Conservation (phyloP, 345 rosid species). For the thale cress (Arabidopsis thaliana) region DNA sequence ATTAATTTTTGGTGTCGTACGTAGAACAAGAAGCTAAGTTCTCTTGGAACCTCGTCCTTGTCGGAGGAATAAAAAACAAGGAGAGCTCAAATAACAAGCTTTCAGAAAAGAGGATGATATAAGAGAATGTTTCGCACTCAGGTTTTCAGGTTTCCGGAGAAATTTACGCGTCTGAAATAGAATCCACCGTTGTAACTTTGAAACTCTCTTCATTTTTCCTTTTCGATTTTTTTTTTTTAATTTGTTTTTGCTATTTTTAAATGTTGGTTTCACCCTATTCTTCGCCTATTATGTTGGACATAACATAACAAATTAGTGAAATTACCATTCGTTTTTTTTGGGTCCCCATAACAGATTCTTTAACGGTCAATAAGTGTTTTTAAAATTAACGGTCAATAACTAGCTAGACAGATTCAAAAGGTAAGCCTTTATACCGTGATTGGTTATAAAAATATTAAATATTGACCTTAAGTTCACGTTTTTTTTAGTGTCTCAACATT, state of each 20-base stretch:
- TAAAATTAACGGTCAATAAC: not conserved
- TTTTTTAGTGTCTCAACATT: not conserved
- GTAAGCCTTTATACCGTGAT: too few species aligned
- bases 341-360: not conserved
- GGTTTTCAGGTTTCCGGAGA: slow-evolving; percentile 37
- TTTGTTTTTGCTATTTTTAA: slow-evolving; percentile 38
- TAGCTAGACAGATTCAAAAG: not conserved
- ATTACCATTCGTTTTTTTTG: not conserved
- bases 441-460: not conserved
- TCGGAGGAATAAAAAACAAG: slow-evolving; percentile 44
- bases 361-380: slow-evolving; percentile 15
- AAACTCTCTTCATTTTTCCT: not conserved
- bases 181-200: slow-evolving; percentile 36
- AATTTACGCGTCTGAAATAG: slow-evolving; percentile 46
- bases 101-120: slow-evolving; percentile 33
- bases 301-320: slow-evolving; percentile 6
- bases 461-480: not conserved
- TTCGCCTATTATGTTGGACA: slow-evolving; percentile 25
- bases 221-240: not conserved
- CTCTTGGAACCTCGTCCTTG: slow-evolving; percentile 48
- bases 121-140: slow-evolving; percentile 40
- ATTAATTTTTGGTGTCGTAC: not conserved
- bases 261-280: slow-evolving; percentile 12
- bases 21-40: slow-evolving; percentile 41
- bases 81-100: slow-evolving; percentile 43